Evolutionary conservation across 2,329 filamentous ascomycete genomes (phyloP).

Genomic region (Fusarium sp.): DNA sequence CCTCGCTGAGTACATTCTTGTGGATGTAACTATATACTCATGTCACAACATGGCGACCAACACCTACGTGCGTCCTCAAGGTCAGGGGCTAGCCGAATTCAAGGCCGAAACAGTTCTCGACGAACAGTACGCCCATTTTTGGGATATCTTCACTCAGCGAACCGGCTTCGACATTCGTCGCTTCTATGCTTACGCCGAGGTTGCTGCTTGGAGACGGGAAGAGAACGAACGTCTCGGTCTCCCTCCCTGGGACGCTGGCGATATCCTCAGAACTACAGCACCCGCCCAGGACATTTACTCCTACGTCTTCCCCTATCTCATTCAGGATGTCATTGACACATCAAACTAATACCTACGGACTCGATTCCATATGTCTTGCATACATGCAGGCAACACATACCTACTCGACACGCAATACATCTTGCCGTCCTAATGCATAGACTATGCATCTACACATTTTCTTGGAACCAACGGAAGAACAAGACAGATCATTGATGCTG

Average conservation of each 20-base stretch:
- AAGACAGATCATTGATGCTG: neutral
- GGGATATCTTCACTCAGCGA: neutral
- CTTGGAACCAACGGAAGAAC: neutral
- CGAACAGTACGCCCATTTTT: neutral
- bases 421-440: neutral
- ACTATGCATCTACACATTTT: neutral
- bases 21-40: neutral
- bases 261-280: neutral
- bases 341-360: neutral
- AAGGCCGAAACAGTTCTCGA: neutral
- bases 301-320: neutral
- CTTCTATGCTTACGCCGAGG: neutral
- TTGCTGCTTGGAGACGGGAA: neutral
- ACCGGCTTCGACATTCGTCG: neutral
- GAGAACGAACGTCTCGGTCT: neutral
- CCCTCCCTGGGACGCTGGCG: neutral
- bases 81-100: neutral
- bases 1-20: neutral
- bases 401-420: neutral
- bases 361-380: neutral
- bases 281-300: neutral
- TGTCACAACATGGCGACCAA: neutral
- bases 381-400: neutral
- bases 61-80: neutral
- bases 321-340: neutral